Percentiles rank a stretch among this genome's conserved stretches.
Conservation (phyloP, 106 monocot species). For the Dioscorea alata region DNA sequence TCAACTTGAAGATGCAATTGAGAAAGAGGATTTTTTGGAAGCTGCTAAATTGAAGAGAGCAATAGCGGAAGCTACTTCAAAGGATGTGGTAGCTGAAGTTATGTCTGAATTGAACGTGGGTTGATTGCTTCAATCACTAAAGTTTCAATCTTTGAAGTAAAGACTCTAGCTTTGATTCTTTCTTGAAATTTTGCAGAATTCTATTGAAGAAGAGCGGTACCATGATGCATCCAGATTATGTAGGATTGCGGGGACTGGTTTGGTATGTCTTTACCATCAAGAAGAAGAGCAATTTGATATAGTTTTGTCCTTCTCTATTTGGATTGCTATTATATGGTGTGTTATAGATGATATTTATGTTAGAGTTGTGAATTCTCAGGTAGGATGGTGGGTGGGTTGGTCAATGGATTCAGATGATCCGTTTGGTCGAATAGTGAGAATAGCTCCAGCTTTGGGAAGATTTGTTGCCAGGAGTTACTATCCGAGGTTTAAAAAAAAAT, state of each 20-base stretch:
- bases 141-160: too few species aligned
- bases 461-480: conserved; percentile 78
- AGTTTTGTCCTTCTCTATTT: neutral
- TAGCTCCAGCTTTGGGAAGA: conserved; percentile 69
- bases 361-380: conserved; percentile 26
- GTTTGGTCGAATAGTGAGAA: conserved; percentile 74
- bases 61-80: conserved; percentile 62
- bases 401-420: conserved; percentile 68
- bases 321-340: neutral
- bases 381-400: conserved; percentile 95
- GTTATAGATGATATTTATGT: neutral
- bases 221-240: conserved; percentile 75
- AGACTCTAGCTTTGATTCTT: neutral
- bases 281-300: neutral
- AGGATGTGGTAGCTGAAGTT: conserved; percentile 63
- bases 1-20: conserved; percentile 92
- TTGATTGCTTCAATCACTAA: neutral
- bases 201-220: conserved; percentile 78
- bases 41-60: conserved; percentile 70
- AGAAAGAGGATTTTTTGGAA: conserved; percentile 84
- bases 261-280: conserved; percentile 33
- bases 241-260: conserved; percentile 59
- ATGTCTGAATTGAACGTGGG: conserved; percentile 67
- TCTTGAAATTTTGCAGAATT: conserved; percentile 32
- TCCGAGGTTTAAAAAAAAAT: conserved; percentile 49